Conservation (phyloP, 1,284 basidiomycete genomes). For the Ganoderma sinense region DNA sequence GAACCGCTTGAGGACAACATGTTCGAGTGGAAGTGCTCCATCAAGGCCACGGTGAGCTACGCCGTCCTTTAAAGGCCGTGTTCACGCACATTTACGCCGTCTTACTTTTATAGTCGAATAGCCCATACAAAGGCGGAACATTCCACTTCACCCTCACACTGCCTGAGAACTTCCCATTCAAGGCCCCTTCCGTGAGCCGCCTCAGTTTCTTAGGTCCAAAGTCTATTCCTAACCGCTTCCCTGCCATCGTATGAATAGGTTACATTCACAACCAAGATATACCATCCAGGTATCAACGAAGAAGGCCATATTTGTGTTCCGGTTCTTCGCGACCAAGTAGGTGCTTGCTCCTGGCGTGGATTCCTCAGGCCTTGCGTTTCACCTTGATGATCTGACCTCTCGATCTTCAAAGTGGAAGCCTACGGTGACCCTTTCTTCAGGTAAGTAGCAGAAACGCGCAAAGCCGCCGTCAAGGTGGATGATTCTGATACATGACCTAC, state of each 20-base stretch:
- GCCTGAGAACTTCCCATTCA: slow-evolving; percentile 88
- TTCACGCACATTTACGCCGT: not conserved
- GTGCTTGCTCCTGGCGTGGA: slow-evolving; percentile 36
- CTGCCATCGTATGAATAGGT: slow-evolving; percentile 56
- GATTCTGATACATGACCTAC: not conserved
- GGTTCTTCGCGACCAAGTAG: slow-evolving; percentile 82
- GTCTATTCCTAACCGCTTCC: not conserved
- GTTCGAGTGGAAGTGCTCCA: slow-evolving; percentile 79
- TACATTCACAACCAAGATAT: slow-evolving; percentile 87
- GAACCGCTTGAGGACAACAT: slow-evolving; percentile 78
- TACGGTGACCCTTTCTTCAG: slow-evolving; percentile 77
- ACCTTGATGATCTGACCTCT: not conserved
- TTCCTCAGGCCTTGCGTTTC: not conserved
- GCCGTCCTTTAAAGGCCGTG: not conserved
- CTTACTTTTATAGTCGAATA: slow-evolving; percentile 60
- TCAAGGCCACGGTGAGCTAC: slow-evolving; percentile 76
- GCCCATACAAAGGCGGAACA: slow-evolving; percentile 87
- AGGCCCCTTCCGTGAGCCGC: slow-evolving; percentile 76
- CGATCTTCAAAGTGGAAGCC: slow-evolving; percentile 81
- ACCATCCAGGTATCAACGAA: slow-evolving; percentile 93
- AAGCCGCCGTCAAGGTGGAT: not conserved
- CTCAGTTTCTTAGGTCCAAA: not conserved
- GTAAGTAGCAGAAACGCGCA: slow-evolving; percentile 44
- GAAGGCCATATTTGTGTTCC: slow-evolving; percentile 88
- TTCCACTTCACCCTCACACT: slow-evolving; percentile 80